These are phyloP conservation scores for Eucalyptus marginata DNA, from an alignment of 345 rosid genomes.

Conservation along the genomic window DNA sequence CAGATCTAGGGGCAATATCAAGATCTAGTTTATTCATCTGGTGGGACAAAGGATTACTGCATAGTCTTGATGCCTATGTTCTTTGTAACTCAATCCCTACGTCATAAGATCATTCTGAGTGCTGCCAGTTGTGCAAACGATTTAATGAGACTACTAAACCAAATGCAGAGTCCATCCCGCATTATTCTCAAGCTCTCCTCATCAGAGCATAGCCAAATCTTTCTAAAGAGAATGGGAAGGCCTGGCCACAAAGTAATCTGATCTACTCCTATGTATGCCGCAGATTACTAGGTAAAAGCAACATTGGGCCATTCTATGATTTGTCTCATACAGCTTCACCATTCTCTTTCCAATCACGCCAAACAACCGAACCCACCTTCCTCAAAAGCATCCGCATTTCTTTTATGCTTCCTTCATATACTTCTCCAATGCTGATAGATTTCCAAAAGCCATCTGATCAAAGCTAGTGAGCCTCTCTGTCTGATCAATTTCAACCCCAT, in stretches of 20 bases:
- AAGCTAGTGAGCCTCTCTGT: too few species aligned
- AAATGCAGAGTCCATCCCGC: too few species aligned
- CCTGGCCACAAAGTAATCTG: background rate
- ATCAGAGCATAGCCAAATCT: background rate
- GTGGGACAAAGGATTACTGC: background rate
- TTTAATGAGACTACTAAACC: background rate
- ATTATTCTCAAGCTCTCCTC: background rate
- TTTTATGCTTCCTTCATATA: too few species aligned
- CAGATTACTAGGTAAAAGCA: background rate
- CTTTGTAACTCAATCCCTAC: background rate
- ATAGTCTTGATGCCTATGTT: too few species aligned
- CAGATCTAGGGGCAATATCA: background rate
- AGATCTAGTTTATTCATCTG: background rate
- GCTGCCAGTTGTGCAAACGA: background rate
- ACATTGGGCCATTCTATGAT: too few species aligned
- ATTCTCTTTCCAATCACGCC: too few species aligned
- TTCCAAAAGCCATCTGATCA: too few species aligned
- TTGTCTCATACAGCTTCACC: too few species aligned
- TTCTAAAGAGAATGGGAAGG: background rate
- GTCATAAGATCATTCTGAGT: background rate
- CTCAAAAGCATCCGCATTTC: too few species aligned
- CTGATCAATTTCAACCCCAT: too few species aligned
- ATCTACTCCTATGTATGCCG: background rate
- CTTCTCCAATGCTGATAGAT: too few species aligned
- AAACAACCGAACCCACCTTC: too few species aligned